Evolutionary conservation across 163 green algal species (phyloP).

Genomic region (Chloromonas sp.): DNA sequence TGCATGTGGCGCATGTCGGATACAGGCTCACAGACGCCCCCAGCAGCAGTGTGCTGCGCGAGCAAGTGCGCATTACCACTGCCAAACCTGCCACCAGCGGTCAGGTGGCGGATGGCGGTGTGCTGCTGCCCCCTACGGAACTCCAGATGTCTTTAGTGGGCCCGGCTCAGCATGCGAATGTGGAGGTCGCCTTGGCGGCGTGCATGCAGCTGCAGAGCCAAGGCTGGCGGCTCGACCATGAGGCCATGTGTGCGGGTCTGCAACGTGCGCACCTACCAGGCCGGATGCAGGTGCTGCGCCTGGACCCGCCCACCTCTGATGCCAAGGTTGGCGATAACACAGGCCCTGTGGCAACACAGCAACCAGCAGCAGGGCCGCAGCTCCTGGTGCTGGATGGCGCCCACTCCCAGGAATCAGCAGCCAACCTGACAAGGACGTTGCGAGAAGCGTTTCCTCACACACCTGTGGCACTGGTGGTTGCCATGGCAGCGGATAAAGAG

Average conservation of each 20-base stretch:
- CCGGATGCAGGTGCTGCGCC: slow-evolving; percentile 60
- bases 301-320: neutral
- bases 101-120: neutral
- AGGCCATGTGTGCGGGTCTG: slow-evolving; percentile 42
- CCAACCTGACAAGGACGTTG: slow-evolving; percentile 53
- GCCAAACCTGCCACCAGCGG: too few relatives aligned
- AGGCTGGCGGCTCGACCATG: slow-evolving; percentile 35
- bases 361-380: neutral
- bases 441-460: slow-evolving; percentile 51
- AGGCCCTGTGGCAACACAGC: neutral
- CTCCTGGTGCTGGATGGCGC: slow-evolving; percentile 77
- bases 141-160: slow-evolving; percentile 53
- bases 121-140: neutral
- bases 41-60: neutral
- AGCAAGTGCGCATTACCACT: neutral
- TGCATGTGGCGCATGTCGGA: neutral
- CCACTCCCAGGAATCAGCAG: slow-evolving; percentile 69
- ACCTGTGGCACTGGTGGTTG: slow-evolving; percentile 69
- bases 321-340: neutral
- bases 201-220: slow-evolving; percentile 30
- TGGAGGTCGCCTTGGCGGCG: slow-evolving; percentile 54
- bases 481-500: slow-evolving; percentile 84
- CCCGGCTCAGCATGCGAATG: slow-evolving; percentile 66
- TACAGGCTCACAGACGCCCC: neutral
- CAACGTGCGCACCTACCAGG: slow-evolving; percentile 48